Evolutionary conservation across 108 stramenopile genomes (phyloP).

Genomic region (Mayamaea pseudoterrestris): DNA sequence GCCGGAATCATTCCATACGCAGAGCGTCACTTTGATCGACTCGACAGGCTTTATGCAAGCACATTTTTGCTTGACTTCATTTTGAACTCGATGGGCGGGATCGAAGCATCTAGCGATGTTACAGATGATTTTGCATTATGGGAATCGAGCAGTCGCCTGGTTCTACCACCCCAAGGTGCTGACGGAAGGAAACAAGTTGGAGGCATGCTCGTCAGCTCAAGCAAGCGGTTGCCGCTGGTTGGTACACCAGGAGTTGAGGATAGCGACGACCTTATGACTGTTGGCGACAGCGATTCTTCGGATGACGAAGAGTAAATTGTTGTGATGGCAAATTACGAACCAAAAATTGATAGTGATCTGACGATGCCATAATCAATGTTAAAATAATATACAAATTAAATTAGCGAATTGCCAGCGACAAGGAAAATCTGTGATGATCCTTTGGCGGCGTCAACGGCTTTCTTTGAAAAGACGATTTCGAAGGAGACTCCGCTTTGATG

Average conservation of each 20-base stretch:
- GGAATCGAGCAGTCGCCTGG: conserved; percentile 44
- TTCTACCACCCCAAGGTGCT: conserved; percentile 51
- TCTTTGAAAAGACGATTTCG: no score
- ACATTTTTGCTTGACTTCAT: conserved; percentile 69
- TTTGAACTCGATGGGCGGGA: conserved; percentile 51
- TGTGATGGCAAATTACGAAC: no score
- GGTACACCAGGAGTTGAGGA: conserved; percentile 12
- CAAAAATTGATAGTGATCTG: no score
- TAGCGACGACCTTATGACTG: conserved; percentile 49
- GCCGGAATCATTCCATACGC: conserved; percentile 75
- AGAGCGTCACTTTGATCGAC: conserved; percentile 78
- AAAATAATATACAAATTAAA: no score
- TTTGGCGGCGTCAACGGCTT: no score
- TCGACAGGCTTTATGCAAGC: conserved; percentile 57
- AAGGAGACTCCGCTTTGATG: no score
- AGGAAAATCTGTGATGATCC: no score
- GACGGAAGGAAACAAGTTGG: conserved; percentile 75
- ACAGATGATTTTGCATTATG: conserved; percentile 40
- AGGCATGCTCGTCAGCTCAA: conserved; percentile 38
- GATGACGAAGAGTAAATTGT: conserved; percentile 6
- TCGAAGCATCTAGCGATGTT: conserved; percentile 17
- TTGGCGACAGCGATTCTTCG: conserved; percentile 59
- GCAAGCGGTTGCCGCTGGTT: conserved; percentile 1
- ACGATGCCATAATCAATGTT: no score
- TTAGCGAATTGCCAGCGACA: no score